Conservation (phyloP, 1,284 basidiomycete genomes). For the Takashimella tepidaria region DNA sequence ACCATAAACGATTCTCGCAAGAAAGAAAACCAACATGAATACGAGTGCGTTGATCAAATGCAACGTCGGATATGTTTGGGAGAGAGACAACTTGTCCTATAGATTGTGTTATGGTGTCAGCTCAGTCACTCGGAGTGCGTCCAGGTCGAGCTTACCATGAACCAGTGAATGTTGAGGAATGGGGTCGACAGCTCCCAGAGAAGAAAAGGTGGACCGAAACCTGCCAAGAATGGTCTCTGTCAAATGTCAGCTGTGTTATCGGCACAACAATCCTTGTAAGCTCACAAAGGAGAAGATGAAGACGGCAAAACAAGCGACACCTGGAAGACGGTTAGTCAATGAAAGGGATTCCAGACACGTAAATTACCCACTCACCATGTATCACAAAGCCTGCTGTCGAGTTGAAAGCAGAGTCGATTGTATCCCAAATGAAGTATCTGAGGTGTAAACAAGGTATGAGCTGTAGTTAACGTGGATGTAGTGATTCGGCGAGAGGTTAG, state of each 20-base stretch:
- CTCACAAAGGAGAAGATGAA: conserved; percentile 33
- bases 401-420: conserved; percentile 25
- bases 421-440: conserved; percentile 37
- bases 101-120: no score
- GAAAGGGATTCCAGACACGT: not conserved
- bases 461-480: not conserved
- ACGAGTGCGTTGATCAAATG: conserved; percentile 27
- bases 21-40: conserved; percentile 36
- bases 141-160: conserved; percentile 30
- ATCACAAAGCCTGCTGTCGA: conserved; percentile 30
- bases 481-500: not conserved
- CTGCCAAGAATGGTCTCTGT: conserved; percentile 34
- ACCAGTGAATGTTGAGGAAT: conserved; percentile 38
- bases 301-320: conserved; percentile 28
- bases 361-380: conserved; percentile 21
- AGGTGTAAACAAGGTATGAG: not conserved
- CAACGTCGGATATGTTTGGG: conserved; percentile 19
- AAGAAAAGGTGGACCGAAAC: conserved; percentile 34
- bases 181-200: conserved; percentile 39
- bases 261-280: not conserved
- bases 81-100: conserved; percentile 27
- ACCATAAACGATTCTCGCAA: conserved; percentile 33
- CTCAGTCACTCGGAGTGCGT: no score
- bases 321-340: conserved; percentile 1
- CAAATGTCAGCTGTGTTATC: not conserved